These are phyloP conservation scores for Dinochytrium kinnereticum DNA, from an alignment of 371 early-diverging fungal genomes.

Conservation along the genomic window DNA sequence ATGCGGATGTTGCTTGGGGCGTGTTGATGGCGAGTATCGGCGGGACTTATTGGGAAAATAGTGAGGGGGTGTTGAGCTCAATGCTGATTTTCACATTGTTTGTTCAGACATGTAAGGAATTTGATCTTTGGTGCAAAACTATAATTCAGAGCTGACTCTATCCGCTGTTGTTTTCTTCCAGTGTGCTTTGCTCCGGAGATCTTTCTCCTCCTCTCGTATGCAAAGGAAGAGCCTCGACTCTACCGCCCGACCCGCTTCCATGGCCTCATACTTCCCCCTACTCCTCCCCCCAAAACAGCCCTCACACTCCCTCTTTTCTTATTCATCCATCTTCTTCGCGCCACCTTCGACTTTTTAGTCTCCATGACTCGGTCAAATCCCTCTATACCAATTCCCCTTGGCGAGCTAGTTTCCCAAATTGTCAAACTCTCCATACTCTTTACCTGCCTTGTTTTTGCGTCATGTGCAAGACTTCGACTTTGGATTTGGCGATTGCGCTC, in stretches of 20 bases:
- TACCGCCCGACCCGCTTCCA: constrained; percentile 18
- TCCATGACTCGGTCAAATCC: neutral
- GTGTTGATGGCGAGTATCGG: neutral
- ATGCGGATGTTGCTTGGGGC: constrained; percentile 13
- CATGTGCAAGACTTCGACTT: neutral
- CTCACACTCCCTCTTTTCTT: constrained; percentile 1
- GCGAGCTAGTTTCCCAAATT: neutral
- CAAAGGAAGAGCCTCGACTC: constrained; percentile 12
- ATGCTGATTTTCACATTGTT: neutral
- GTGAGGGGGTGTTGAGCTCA: neutral
- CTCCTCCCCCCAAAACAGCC: constrained; percentile 2
- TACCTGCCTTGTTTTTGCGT: neutral
- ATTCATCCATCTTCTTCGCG: neutral
- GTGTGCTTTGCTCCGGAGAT: constrained; percentile 9
- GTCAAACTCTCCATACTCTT: neutral
- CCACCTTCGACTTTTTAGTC: neutral
- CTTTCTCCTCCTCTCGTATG: neutral
- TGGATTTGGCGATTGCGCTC: neutral
- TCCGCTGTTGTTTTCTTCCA: neutral
- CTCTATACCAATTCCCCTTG: neutral
- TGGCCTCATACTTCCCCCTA: constrained; percentile 12
- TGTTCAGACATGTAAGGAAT: constrained; percentile 12
- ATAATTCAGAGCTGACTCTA: too few relatives aligned
- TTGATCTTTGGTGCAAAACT: too few relatives aligned
- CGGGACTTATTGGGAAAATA: constrained; percentile 2